These are phyloP conservation scores for Gossypium schwendimanii DNA, from an alignment of 441 rosid genomes.

Conservation along the genomic window DNA sequence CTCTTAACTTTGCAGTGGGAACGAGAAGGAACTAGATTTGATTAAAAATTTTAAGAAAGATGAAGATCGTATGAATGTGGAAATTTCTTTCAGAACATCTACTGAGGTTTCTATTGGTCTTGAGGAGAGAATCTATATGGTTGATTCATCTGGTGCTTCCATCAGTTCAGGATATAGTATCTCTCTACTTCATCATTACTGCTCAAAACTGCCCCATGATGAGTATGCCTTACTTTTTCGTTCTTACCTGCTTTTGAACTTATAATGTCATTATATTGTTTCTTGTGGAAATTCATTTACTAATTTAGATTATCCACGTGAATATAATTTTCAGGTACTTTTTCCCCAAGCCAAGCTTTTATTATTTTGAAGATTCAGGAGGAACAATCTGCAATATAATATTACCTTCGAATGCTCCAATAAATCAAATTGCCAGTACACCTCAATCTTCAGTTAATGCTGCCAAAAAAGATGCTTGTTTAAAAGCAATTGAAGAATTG, in stretches of 20 bases:
- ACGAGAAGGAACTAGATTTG: slow-evolving; percentile 65
- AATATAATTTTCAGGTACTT: slow-evolving; percentile 55
- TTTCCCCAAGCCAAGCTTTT: slow-evolving; percentile 76
- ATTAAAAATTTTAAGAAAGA: slow-evolving; percentile 52
- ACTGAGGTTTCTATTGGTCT: slow-evolving; percentile 36
- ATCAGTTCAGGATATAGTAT: slow-evolving; percentile 76
- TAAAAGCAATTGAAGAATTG: slow-evolving; percentile 74
- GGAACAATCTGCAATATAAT: slow-evolving; percentile 68
- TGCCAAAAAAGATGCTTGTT: slow-evolving; percentile 83
- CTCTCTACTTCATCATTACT: slow-evolving; percentile 72
- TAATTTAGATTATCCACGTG: slow-evolving; percentile 1
- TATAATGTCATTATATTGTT: slow-evolving; percentile 3
- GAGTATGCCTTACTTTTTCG: slow-evolving; percentile 52
- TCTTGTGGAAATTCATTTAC: slow-evolving; percentile 7
- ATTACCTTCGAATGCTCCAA: slow-evolving; percentile 86
- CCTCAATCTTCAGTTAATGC: slow-evolving; percentile 64
- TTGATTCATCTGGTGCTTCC: slow-evolving; percentile 73
- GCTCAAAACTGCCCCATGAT: slow-evolving; percentile 89
- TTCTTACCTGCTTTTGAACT: slow-evolving; percentile 16
- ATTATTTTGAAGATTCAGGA: slow-evolving; percentile 55
- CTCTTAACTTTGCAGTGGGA: slow-evolving; percentile 53
- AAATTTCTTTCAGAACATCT: slow-evolving; percentile 67
- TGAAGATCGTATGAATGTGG: slow-evolving; percentile 68
- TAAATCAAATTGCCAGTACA: slow-evolving; percentile 46
- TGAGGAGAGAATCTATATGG: slow-evolving; percentile 65